phyloP scores from a whole-genome alignment of 345 rosid genomes.

The Hibiscus trionum region DNA sequence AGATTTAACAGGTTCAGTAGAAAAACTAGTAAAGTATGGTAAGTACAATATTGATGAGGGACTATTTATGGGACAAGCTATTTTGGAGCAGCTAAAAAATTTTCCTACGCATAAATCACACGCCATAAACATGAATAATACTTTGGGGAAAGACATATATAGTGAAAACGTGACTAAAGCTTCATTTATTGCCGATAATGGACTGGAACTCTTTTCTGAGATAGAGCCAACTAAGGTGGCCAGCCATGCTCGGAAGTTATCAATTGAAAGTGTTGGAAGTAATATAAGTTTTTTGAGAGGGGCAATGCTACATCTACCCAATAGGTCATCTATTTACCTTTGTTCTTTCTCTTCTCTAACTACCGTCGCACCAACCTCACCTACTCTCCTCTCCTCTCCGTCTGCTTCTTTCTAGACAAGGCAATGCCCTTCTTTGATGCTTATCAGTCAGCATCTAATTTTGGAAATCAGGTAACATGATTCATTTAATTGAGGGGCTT shows the following conservation, averaged over 20 bases:
- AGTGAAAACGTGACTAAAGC: slow-evolving; percentile 53
- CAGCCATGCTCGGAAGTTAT: slow-evolving; percentile 51
- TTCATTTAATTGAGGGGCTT: too few relatives aligned
- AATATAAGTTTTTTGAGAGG: slow-evolving; percentile 60
- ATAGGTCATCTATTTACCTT: too few relatives aligned
- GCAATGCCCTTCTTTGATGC: too few relatives aligned
- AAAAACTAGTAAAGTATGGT: slow-evolving; percentile 73
- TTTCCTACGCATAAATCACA: slow-evolving; percentile 59
- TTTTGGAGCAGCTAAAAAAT: slow-evolving; percentile 87
- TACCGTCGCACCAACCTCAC: too few relatives aligned
- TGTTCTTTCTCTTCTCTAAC: too few relatives aligned
- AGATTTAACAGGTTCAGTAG: slow-evolving; percentile 70
- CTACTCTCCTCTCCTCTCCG: too few relatives aligned
- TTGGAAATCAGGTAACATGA: too few relatives aligned
- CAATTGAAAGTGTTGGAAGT: slow-evolving; percentile 65
- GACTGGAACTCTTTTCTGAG: slow-evolving; percentile 55
- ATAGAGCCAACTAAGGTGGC: slow-evolving; percentile 40
- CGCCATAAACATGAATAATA: slow-evolving; percentile 41
- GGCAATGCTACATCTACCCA: too few relatives aligned
- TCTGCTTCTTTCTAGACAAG: too few relatives aligned
- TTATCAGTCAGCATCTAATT: too few relatives aligned
- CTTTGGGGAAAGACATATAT: slow-evolving; percentile 32
- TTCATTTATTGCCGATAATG: slow-evolving; percentile 38
- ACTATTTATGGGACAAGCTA: slow-evolving; percentile 85
- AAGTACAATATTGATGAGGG: slow-evolving; percentile 95